Evolutionary conservation across 768 basidiomycete genomes (phyloP), one percentile per base, ranked within the genome.

Genomic region (Rhizopogon vinicolor): DNA sequence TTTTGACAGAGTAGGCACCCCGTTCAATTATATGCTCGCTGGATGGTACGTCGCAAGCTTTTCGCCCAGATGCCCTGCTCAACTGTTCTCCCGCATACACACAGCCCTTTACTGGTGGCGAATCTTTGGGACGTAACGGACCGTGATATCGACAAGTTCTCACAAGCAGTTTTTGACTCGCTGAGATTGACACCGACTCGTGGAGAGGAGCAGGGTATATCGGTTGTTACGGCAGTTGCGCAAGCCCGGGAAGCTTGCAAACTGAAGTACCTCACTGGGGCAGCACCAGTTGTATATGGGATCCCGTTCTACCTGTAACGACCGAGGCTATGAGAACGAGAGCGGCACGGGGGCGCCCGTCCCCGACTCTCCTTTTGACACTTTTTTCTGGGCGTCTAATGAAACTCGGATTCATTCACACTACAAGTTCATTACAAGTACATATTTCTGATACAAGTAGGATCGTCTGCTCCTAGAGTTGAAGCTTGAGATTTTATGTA

Each of bases 61-160:
- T 9, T 13, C 13, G n/a, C 18, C 12, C 31, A 29, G 19, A 10
- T 14, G 37, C 22, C 43, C 5, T 33, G 53, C 13, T 46, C 41
- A 52, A 56, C 7, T 52, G 39, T 41, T 44, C 14, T 53, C 25
- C 40, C 35, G 4, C 35, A 12, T 12, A 29, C 49, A 40, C 58
- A 51, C 58, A 94, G 96, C 58, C 96, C 97, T 16, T 89, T 93
- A 1, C 78, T 98, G 33, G 84, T 98, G 12, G 97, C 92, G 0
- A 98, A 96, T 64, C 75, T 98, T 5, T 99, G 97, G 97, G 97
- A 98, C 64, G 97, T 98, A 7, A 98, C 96, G 0, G 97, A 99
- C 74, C 82, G 87, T 44, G 97, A 99, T 65, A 96, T 98, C 63
- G 96, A 99, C 76, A 90, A 90, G 61, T 85, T 97, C 59, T 88